Base-by-base conservation (phyloP, 805 yeast species). In the Candida stauntonica region DNA sequence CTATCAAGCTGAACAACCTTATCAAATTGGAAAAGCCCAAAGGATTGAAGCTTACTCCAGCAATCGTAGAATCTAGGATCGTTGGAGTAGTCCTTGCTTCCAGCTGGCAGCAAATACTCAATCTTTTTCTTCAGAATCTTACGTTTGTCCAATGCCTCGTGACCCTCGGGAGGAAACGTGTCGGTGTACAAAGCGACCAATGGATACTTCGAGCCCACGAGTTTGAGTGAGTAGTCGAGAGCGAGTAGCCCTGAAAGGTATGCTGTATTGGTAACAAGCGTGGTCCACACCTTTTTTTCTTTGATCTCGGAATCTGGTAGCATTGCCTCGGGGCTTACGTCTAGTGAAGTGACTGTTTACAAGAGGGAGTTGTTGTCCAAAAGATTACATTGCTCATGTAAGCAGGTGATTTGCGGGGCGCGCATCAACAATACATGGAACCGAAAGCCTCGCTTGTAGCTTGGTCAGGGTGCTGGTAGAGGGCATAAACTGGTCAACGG, bases 1-100 rank as follows among this genome's bases (percentile, higher is more conserved):
- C 75, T 67, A 48, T 77, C 84, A 39, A 77, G 59, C 46, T 70
- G 78, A 18, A 74, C 72, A 11, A 77, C 72, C 30, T 75, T 62
- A n/a, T 74, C 68, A 44, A 67, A 78, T 45, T 76, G 73, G 9
- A 54, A 46, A 37, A 77, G 58, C 17, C 67, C 62, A 51, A 77
- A 77, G 8, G 78, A 72, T 57, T 73, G 77, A 34, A 77, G 55
- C 55, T 77, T 77, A 20, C 81, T 66, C 81, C 81, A 77, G 46
- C 81, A 75, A 51, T 77, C 81, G 48, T 69, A 61, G 57, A 77
- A 77, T 26, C 83, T 58, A 9, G 72, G 64, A 46, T 78, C 82
- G 26, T 65, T 57, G 9, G 66, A 55, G 46, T 72, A 72, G 39
- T 70, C 72, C 47, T 69, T 71, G 44, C 62, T 59, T 14, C 52